Conservation (phyloP, 2,329 filamentous ascomycete species). For the Emericellopsis atlantica region DNA sequence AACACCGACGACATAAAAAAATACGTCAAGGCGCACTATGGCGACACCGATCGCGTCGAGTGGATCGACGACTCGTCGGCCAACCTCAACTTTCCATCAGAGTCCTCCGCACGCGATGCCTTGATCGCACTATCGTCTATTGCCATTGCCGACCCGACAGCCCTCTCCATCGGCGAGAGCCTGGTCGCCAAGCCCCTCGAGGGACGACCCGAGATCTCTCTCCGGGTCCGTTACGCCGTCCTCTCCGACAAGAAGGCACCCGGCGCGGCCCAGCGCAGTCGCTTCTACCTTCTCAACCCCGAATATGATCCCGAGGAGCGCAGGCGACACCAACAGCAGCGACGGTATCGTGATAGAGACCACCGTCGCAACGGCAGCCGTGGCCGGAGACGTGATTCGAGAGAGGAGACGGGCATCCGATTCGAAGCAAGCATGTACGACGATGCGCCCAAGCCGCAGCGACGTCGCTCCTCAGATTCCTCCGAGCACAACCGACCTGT, state of each 20-base stretch:
- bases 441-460: constrained; percentile 36
- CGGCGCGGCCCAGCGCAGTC: constrained; percentile 68
- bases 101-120: constrained; percentile 38
- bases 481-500: constrained; percentile 14
- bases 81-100: constrained; percentile 64
- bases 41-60: constrained; percentile 53
- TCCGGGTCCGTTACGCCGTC: constrained; percentile 65
- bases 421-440: constrained; percentile 79
- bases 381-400: constrained; percentile 24
- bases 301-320: constrained; percentile 75
- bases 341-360: constrained; percentile 51
- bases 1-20: constrained; percentile 68
- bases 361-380: constrained; percentile 14
- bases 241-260: constrained; percentile 66
- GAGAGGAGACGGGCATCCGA: constrained; percentile 33
- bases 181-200: constrained; percentile 58
- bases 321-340: constrained; percentile 42
- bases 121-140: constrained; percentile 38
- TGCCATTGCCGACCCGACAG: constrained; percentile 38
- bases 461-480: constrained; percentile 11
- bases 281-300: constrained; percentile 86
- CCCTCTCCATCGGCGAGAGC: constrained; percentile 47
- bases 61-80: constrained; percentile 94
- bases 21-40: constrained; percentile 60
- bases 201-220: constrained; percentile 52